A percentile compares a stretch with the other conserved stretches of the same genome.
phyloP scores from a whole-genome alignment of 306 rosid genomes.

The Rosa multiflora region DNA sequence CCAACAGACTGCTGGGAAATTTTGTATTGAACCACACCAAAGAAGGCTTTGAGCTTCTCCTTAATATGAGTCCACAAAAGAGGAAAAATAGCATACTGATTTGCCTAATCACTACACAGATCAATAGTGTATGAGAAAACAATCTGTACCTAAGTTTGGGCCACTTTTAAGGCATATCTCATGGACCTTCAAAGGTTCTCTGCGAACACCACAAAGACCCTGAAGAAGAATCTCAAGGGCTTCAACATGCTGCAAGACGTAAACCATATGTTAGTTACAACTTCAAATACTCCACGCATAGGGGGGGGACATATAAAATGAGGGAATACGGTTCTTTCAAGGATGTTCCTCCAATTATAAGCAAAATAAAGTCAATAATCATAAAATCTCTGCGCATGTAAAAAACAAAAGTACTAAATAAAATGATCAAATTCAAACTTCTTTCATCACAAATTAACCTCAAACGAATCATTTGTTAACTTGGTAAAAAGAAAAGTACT shows the following conservation, averaged over 20 bases:
- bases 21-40: not conserved
- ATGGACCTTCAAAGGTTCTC: constrained; percentile 77
- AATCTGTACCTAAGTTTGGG: constrained; percentile 66
- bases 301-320: not conserved
- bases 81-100: not conserved
- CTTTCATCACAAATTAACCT: not conserved
- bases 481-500: not conserved
- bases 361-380: not conserved
- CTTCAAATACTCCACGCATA: not conserved
- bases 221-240: constrained; percentile 97
- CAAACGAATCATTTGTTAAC: not conserved
- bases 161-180: constrained; percentile 87
- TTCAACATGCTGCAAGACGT: constrained; percentile 79
- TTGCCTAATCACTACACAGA: not conserved
- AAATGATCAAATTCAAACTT: not conserved
- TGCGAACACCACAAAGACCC: constrained; percentile 90
- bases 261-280: constrained; percentile 22
- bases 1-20: not conserved
- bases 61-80: no score
- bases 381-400: not conserved
- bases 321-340: not conserved
- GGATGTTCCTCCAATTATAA: not conserved
- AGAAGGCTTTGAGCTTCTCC: not conserved
- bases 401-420: not conserved
- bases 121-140: constrained; percentile 2